Evolutionary conservation across 345 rosid genomes (phyloP), one percentile per base, ranked within the genome.

Genomic region (Gossypium raimondii): DNA sequence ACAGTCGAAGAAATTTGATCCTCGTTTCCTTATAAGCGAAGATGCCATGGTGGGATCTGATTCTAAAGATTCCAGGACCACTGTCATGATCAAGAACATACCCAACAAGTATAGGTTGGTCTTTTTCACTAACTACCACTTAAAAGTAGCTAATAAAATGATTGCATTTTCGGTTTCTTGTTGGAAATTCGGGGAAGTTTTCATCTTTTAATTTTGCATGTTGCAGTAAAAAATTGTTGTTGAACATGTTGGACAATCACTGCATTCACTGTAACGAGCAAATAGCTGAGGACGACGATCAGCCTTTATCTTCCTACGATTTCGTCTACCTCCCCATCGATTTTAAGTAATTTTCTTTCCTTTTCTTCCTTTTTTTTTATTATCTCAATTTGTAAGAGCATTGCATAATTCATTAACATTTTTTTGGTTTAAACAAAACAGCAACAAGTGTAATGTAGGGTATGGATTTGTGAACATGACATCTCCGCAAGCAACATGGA

Each of bases 391-490:
- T 34, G 1, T 18, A n/a, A 3, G 48, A 48, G 2, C 70, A 5
- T 9, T 24, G 25, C 13, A 55, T 5, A 1, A 44, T 11, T 64
- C 2, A 29, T 29, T 55, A 14, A 1, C 24, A 22, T 9, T 48
- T 51, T 44, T 61, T 73, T n/a, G 14, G 41, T 6, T 55, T 2
- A 12, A 56, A 53, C 41, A 20, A 50, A 82, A 77, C 83, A 93
- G 99, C 80, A 91, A 89, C 87, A 89, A 91, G 67, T 90, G 99
- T 84, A 95, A 91, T 78, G 90, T 95, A 78, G 99, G 99, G 71
- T 95, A 95, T 82, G 99, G 97, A 75, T 95, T 95, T 77, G 99
- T 91, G 83, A 95, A 95, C 87, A 91, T 95, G 97, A 95, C 99
- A 4, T 85, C 94, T 2, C 89, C 97, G 7, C 82, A 80, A 80